Evolutionary conservation across 129 eudicot genomes (phyloP), one percentile per base, ranked within the genome.

Genomic region (Arctium minus): DNA sequence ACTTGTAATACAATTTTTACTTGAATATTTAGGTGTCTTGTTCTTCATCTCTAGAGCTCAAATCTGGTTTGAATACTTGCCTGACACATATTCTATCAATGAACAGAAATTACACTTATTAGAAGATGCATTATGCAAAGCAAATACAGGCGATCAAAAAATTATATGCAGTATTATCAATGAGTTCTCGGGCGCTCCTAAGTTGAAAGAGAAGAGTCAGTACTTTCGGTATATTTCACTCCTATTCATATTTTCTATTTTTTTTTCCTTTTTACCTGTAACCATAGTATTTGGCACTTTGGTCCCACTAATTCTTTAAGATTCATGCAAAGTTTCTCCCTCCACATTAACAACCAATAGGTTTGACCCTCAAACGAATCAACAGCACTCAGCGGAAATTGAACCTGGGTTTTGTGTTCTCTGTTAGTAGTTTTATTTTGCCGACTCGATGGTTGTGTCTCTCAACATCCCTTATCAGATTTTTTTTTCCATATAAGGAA

Each of bases 151-250:
- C 33, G 90, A 90, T 89, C 86, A 90, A 75, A 69, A 70, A 4
- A 53, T 75, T 42, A 82, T 93, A 62, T 40, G 86, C 72, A 76
- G 86, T 39, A 86, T 87, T 32, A 89, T 96, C 76, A 79, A 42
- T 32, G 73, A 80, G 27, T 93, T 86, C 87, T 87, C 98, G 0
- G 48, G 56, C 73, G 68, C 80, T 42, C 99, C 98, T 56, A 89
- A 77, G 81, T 86, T 96, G 88, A 96, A 96, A 79, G 90, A 85
- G 77, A 88, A 87, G 40, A 96, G 97, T 87, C 87, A 89, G 44
- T 93, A 73, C 83, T 87, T 82, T 70, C 79, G 83, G 98, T 96
- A 86, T 79, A 78, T 48, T 35, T 81, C 70, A 50, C 83, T 84
- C 69, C 18, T 40, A 31, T 84, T 62, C 50, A 42, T 35, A 0